Evolutionary conservation across 2,329 filamentous ascomycete genomes (phyloP), one percentile per base, ranked within the genome.

Genomic region (Orbilia blumenaviensis): DNA sequence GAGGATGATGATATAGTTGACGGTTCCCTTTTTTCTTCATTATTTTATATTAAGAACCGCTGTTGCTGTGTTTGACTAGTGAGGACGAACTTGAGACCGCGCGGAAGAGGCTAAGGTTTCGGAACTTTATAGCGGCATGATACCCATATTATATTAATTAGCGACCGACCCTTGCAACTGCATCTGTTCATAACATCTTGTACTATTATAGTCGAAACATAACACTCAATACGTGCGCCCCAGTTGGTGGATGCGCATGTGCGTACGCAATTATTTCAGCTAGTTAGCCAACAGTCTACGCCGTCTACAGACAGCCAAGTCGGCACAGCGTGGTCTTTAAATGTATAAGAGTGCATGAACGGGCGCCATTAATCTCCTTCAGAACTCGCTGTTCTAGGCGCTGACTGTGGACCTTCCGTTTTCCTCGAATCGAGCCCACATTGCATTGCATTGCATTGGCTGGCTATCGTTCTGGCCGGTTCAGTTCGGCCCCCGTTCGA

Each of bases 151-250:
- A 54, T 41, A 10, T 34, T 34, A 18, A 41, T 41, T 29, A 61
- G 42, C 52, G 64, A 61, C 50, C n/a, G 23, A 61, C 36, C 64
- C 52, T 68, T 68, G 64, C 29, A 68, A 60, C 9, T 61, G 56
- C 56, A 61, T 42, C 38, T 25, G 14, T 38, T 21, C 1, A 42
- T 60, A 44, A 63, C 32, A 50, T 9, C 60, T n/a, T 63, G 60
- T 64, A 64, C 46, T 64, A 64, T 63, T 48, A 63, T 63, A 63
- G 27, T 32, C 52, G 9, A 18, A 64, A 52, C 60, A 34, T 32
- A 3, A n/a, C n/a, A n/a, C n/a, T n/a, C n/a, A n/a, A n/a, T n/a
- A n/a, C n/a, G n/a, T n/a, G n/a, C n/a, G n/a, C n/a, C n/a, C n/a
- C n/a, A n/a, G n/a, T n/a, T n/a, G n/a, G n/a, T n/a, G n/a, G n/a